Evolutionary conservation across 192 early-diverging fungal species (phyloP).

Genomic region (Obelidium mucronatum): DNA sequence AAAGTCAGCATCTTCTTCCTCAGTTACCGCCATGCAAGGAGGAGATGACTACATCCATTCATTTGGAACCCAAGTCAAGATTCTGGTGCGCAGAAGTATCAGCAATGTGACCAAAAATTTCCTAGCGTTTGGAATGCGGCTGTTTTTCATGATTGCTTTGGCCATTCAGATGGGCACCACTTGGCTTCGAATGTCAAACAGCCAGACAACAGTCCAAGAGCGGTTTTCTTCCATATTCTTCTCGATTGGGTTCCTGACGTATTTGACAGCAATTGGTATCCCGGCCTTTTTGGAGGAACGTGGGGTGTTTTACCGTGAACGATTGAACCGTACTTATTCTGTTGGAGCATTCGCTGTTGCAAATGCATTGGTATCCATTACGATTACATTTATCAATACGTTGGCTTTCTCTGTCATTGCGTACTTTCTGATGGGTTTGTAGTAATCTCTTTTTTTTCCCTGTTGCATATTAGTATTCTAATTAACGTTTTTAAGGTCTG

Average conservation of each 20-base stretch:
- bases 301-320: conserved; percentile 43
- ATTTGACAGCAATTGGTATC: conserved; percentile 46
- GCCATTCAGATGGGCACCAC: conserved; percentile 40
- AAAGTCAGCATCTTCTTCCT: neutral
- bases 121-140: conserved; percentile 35
- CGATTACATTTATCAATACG: conserved; percentile 38
- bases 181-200: neutral
- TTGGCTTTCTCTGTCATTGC: conserved; percentile 37
- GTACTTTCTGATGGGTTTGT: conserved; percentile 39
- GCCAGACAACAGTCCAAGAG: conserved; percentile 7
- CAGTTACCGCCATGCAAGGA: neutral
- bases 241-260: conserved; percentile 35
- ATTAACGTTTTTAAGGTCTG: neutral
- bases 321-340: conserved; percentile 9
- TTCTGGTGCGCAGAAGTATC: conserved; percentile 14
- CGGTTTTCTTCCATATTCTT: conserved; percentile 40
- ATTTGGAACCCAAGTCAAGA: neutral
- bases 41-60: neutral
- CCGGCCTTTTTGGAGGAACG: conserved; percentile 51
- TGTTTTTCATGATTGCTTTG: conserved; percentile 44
- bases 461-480: conserved; percentile 27
- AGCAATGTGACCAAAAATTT: conserved; percentile 27
- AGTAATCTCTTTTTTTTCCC: conserved; percentile 35
- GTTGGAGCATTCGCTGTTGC: conserved; percentile 35
- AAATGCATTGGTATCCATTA: conserved; percentile 38